A percentile compares a stretch with the other conserved stretches of the same genome.
These are phyloP conservation scores for Takashimella tepidaria DNA, from an alignment of 1,284 basidiomycete genomes.

Conservation along the genomic window DNA sequence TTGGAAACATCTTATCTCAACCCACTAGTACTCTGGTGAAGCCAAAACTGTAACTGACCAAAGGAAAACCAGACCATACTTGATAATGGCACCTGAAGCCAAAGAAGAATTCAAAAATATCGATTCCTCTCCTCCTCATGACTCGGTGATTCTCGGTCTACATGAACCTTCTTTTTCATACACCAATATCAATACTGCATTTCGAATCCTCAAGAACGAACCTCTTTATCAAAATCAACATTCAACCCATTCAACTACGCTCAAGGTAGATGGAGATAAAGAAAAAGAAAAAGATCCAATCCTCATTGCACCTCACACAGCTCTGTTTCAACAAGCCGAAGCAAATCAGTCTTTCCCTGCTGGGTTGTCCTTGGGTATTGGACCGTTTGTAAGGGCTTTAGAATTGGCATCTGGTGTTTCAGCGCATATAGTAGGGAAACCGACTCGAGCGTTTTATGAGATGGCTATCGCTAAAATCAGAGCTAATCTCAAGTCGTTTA, in stretches of 20 bases:
- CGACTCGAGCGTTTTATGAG: constrained; percentile 58
- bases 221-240: constrained; percentile 14
- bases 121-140: constrained; percentile 35
- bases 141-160: constrained; percentile 64
- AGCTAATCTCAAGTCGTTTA: constrained; percentile 27
- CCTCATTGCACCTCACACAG: constrained; percentile 44
- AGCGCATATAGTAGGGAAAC: constrained; percentile 63
- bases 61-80: constrained; percentile 55
- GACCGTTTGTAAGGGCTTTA: constrained; percentile 62
- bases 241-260: not conserved
- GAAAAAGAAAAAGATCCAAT: constrained; percentile 50
- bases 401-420: constrained; percentile 54
- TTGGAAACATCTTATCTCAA: too few species aligned
- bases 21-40: not conserved
- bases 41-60: not conserved
- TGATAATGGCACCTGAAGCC: constrained; percentile 59
- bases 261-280: constrained; percentile 33
- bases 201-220: constrained; percentile 55
- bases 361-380: constrained; percentile 60
- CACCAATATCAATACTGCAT: constrained; percentile 58
- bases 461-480: constrained; percentile 54
- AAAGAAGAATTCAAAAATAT: constrained; percentile 51
- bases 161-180: constrained; percentile 57
- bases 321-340: constrained; percentile 57
- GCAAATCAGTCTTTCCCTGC: constrained; percentile 50